Evolutionary conservation across 148 eudicot genomes (phyloP), one percentile per base, ranked within the genome.

Genomic region (Rhododendron williamsianum): DNA sequence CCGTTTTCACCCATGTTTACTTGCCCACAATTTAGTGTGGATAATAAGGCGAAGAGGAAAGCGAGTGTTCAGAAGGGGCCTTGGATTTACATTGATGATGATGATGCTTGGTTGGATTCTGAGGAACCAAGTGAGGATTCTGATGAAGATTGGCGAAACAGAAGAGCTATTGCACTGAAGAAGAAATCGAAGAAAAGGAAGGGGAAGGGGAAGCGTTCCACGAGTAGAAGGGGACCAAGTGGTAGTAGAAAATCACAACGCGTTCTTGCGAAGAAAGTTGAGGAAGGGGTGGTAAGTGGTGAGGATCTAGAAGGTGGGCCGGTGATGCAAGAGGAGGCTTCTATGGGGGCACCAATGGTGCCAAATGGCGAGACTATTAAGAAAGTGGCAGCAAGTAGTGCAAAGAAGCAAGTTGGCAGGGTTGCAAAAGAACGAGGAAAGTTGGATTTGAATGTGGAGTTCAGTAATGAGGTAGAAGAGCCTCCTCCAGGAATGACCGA

Each of bases 1-100:
- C 98, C 98, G 0, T 95, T 95, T 87, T 91, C 97, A 4, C 92
- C 97, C 19, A 93, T 94, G 94, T 91, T 91, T 85, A 52, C 91
- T 83, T 85, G 85, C 81, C 93, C 94, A 9, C 86, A 84, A 30
- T 67, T 71, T 11, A 13, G 76, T 33, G 0, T 71, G 76, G 41
- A 71, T 33, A 33, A 71, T 13, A 85, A 82, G 15, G 85, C 43
- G 27, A 86, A 54, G 52, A 86, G 81, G 82, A 82, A 82, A 85
- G 84, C 15, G 82, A 76, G 36, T 41, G 82, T 2, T 49, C 23
- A 76, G 35, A 83, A 87, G 82, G 77, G 60, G 43, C 98, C 92
- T 36, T 84, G 90, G 87, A 87, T 93, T 79, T 93, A 88, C 85
- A 71, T 88, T 67, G 93, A 91, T 33, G 94, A 92, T 83, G 91